Evolutionary conservation across 768 basidiomycete species (phyloP).

Genomic region (Vishniacozyma victoriae): DNA sequence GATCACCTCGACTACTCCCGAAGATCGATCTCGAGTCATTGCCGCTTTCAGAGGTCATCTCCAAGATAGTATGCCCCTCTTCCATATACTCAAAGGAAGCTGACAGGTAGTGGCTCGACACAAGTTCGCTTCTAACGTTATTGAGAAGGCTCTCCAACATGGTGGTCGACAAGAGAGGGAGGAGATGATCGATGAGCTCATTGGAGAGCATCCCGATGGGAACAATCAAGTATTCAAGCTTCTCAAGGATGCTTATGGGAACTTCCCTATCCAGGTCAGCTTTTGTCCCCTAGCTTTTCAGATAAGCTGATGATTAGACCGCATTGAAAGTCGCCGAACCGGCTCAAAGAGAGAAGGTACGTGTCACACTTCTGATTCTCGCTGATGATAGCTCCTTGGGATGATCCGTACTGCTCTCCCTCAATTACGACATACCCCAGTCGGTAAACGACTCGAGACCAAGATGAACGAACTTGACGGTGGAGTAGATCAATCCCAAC

Average conservation of each 20-base stretch:
- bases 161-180: conserved; percentile 63
- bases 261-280: conserved; percentile 39
- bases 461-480: conserved; percentile 10
- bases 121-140: conserved; percentile 94
- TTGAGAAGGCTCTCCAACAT: conserved; percentile 76
- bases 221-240: conserved; percentile 54
- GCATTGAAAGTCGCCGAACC: conserved; percentile 15
- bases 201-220: conserved; percentile 61
- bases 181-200: conserved; percentile 72
- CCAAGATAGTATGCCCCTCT: conserved; percentile 45
- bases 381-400: conserved; percentile 21
- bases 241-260: conserved; percentile 30
- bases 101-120: conserved; percentile 44
- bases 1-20: conserved; percentile 67
- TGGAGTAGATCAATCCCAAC: no score
- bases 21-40: conserved; percentile 65
- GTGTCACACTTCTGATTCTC: background rate
- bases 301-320: conserved; percentile 12
- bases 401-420: conserved; percentile 16
- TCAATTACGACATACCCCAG: conserved; percentile 27
- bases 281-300: background rate
- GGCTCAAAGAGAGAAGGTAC: conserved; percentile 19
- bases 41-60: conserved; percentile 69
- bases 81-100: no score
- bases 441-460: conserved; percentile 28